Conservation (phyloP, 192 early-diverging fungal genomes). For the Neocallimastix lanati region DNA sequence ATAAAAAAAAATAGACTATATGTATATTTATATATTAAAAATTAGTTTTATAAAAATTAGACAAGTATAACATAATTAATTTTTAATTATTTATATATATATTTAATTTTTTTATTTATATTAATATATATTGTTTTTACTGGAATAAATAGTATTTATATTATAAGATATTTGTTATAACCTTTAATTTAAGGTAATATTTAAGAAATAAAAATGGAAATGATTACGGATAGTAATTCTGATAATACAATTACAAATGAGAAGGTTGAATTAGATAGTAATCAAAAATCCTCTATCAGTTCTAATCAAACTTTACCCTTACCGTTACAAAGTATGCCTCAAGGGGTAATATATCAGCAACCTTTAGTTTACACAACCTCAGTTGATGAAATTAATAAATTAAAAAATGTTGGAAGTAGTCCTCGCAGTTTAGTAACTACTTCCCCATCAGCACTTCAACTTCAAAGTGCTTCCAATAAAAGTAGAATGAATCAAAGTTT, state of each 20-base stretch:
- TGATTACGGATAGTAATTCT: not conserved
- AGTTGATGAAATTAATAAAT: not conserved
- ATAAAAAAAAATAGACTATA: too few relatives aligned
- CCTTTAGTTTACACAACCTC: not conserved
- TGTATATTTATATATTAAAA: too few relatives aligned
- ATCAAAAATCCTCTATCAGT: too few relatives aligned
- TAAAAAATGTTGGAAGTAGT: not conserved
- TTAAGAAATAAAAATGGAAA: not conserved
- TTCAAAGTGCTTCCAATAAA: not conserved
- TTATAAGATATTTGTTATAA: too few relatives aligned
- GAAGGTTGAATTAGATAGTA: too few relatives aligned
- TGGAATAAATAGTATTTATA: too few relatives aligned
- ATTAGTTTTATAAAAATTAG: too few relatives aligned
- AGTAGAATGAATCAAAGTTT: not conserved
- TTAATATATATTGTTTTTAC: too few relatives aligned
- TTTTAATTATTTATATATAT: too few relatives aligned
- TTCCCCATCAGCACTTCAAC: not conserved
- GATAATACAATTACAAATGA: not conserved
- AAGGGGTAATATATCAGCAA: not conserved
- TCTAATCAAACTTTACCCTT: too few relatives aligned
- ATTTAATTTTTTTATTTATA: too few relatives aligned
- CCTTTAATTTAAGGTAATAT: not conserved
- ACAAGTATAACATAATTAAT: too few relatives aligned
- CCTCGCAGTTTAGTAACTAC: not conserved
- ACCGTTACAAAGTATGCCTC: not conserved